Base-by-base conservation (phyloP, 148 eudicot genomes). In the Nyssa sinensis region DNA sequence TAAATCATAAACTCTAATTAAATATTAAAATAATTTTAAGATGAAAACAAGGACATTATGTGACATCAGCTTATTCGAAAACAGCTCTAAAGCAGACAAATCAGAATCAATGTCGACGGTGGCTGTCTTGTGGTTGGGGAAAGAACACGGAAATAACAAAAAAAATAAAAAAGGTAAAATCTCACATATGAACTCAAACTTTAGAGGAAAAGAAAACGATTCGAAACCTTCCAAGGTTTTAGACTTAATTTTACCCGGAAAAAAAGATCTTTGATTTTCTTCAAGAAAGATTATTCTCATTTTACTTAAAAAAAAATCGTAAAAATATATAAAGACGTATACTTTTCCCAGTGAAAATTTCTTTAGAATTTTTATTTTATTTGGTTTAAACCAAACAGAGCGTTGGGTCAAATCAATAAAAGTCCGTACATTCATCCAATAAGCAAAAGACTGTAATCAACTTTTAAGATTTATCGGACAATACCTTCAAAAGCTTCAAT, bases 71-170 rank as follows among this genome's bases (percentile, higher is more conserved):
- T 8, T 59, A 23, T 71, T 59, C 51, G 7, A 33, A 53, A 25
- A 24, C 37, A 7, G 49, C 32, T 58, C 49, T 16, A 32, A 6
- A 23, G 63, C 64, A 31, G 24, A 16, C 23, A 51, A 69, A n/a
- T 68, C 28, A 55, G 44, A 68, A 59, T 71, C 59, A 34, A 59
- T 55, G 44, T 61, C 59, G 59, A 71, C 62, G 21, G 30, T 25
- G 63, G 53, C 37, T 27, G 70, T 73, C 69, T 62, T 41, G 30
- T n/a, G 14, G 47, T 62, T 44, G 65, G 74, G 37, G 24, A 51
- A 24, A 73, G 44, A 37, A 6, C 24, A 24, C 9, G 2, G 30
- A 64, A 63, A 71, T 7, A 64, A 28, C 37, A 8, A 31, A 19
- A 29, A 29, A 19, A 64, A 34, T 23, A 14, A 62, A 14, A 62